Evolutionary conservation across 805 yeast genomes (phyloP).

Genomic region (Nakazawaea holstii): DNA sequence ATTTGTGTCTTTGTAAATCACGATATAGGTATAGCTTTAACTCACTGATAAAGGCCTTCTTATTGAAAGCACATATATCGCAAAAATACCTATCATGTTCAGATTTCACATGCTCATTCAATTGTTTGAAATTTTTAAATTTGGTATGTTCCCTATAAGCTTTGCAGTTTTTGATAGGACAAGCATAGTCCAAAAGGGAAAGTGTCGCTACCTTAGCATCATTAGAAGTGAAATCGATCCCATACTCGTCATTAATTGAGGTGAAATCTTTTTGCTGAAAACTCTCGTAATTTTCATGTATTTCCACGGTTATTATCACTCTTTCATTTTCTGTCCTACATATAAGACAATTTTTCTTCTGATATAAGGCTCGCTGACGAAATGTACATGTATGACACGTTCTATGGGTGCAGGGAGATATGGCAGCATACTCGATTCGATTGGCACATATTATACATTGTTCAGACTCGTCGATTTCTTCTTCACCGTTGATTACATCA

Average conservation of each 20-base stretch:
- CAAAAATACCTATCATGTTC: constrained; percentile 65
- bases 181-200: constrained; percentile 45
- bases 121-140: constrained; percentile 46
- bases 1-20: constrained; percentile 65
- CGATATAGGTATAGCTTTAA: constrained; percentile 54
- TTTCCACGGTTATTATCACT: constrained; percentile 53
- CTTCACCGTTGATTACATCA: constrained; percentile 6
- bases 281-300: constrained; percentile 30
- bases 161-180: constrained; percentile 41
- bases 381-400: constrained; percentile 81
- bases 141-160: constrained; percentile 23
- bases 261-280: constrained; percentile 27
- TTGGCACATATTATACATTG: constrained; percentile 85
- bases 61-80: constrained; percentile 69
- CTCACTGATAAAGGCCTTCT: constrained; percentile 74
- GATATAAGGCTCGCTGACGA: constrained; percentile 76
- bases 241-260: constrained; percentile 37
- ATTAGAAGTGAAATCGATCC: constrained; percentile 54
- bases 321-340: constrained; percentile 69
- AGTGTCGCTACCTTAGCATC: constrained; percentile 44
- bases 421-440: constrained; percentile 52
- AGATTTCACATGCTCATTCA: constrained; percentile 60
- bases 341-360: constrained; percentile 69
- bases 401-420: constrained; percentile 79
- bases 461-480: constrained; percentile 32